A percentile compares a stretch with the other conserved stretches of the same genome.
Evolutionary conservation across 2,329 filamentous ascomycete species (phyloP).

Genomic region (Colletotrichum incanum): DNA sequence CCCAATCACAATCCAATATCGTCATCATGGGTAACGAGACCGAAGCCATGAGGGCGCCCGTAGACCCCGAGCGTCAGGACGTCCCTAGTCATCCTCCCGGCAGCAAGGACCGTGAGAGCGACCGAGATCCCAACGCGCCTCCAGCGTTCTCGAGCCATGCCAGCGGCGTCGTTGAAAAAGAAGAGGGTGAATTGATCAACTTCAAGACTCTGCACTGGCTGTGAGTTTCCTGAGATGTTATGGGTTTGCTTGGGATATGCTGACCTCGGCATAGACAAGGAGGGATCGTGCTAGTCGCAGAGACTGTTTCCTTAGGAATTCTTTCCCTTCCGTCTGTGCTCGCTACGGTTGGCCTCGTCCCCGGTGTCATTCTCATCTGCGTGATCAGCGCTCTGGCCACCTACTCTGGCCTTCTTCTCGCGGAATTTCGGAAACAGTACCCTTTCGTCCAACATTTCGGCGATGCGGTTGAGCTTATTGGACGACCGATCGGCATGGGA

Average conservation of each 20-base stretch:
- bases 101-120: conserved; percentile 2
- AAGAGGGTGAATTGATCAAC: conserved; percentile 48
- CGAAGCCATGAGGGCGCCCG: conserved; percentile 12
- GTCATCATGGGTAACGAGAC: conserved; percentile 33
- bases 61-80: conserved; percentile 24
- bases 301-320: conserved; percentile 63
- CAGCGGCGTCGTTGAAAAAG: conserved; percentile 15
- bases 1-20: not conserved
- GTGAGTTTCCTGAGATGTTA: conserved; percentile 45
- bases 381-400: conserved; percentile 79
- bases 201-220: conserved; percentile 58
- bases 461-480: conserved; percentile 74
- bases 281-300: conserved; percentile 61
- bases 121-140: not conserved
- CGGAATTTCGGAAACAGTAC: conserved; percentile 80
- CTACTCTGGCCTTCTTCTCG: conserved; percentile 68
- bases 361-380: conserved; percentile 80
- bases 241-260: not conserved
- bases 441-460: conserved; percentile 78
- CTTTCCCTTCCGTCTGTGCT: conserved; percentile 85
- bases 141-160: conserved; percentile 5
- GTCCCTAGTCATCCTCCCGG: not conserved
- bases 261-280: conserved; percentile 56
- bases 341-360: conserved; percentile 80
- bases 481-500: conserved; percentile 62